Base-by-base conservation (phyloP, 805 yeast genomes). In the Myxozyma neglecta region DNA sequence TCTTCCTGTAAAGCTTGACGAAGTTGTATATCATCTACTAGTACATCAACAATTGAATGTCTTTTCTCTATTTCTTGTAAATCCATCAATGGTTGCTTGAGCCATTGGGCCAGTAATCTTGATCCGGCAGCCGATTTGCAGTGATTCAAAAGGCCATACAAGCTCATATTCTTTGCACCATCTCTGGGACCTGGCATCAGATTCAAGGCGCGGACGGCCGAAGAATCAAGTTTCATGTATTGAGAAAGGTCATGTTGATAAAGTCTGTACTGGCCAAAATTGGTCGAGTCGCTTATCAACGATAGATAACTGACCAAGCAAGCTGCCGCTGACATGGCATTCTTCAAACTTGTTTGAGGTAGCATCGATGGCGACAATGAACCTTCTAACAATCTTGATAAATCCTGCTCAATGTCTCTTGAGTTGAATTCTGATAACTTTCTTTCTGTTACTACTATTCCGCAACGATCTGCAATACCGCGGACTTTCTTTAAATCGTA, bases 101-200 rank as follows among this genome's bases (percentile, higher is more conserved):
- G 80, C 99, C 99, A 94, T 71, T 90, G 97, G 14, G 94, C 86
- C 32, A 94, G 80, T 54, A 92, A 75, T 66, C 98, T 81, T 1
- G 93, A 79, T 7, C 99, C 99, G n/a, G 94, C 90, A 1, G 85
- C 81, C 3, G 96, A 87, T 69, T 89, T 90, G 78, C 98, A 93
- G 68, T 86, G 85, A 77, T 94, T 93, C 69, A 94, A 77, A 48
- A 94, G 79, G 32, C 96, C 97, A 72, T 83, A 92, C 46, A 94
- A 75, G 9, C 96, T 88, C 78, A 78, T 76, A 0, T 84, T 73
- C 63, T 83, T 81, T 3, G 77, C 70, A 24, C 80, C 79, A 58
- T 78, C 81, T 32, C 78, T 70, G 7, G 79, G 75, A 3, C 78
- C 74, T 10, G 97, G 96, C 76, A 92, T 90, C 34, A 94, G 78